These are phyloP conservation scores for Podaxis sp. DNA, from an alignment of 768 basidiomycete species.

Conservation along the genomic window DNA sequence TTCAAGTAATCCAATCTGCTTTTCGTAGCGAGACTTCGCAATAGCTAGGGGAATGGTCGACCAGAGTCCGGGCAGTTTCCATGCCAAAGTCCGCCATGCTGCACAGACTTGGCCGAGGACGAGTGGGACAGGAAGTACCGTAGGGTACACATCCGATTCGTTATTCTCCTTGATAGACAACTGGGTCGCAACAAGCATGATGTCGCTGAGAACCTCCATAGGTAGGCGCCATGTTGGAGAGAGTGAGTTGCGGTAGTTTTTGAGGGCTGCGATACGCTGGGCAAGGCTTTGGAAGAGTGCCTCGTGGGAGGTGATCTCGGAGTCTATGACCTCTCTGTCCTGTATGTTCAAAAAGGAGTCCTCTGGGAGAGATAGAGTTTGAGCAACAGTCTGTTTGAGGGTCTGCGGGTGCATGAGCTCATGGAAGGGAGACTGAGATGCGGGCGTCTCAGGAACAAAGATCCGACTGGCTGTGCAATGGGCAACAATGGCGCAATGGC, in stretches of 20 bases:
- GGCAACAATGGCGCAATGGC: no score
- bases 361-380: background rate
- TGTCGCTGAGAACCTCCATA: slow-evolving; percentile 12
- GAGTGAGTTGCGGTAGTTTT: slow-evolving; percentile 11
- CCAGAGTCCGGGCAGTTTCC: slow-evolving; percentile 8
- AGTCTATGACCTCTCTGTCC: background rate
- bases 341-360: background rate
- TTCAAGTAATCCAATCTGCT: slow-evolving; percentile 5
- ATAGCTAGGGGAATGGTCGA: slow-evolving; percentile 12
- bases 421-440: background rate
- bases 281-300: background rate
- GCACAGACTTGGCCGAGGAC: slow-evolving; percentile 12
- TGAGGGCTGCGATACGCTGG: slow-evolving; percentile 9
- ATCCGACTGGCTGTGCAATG: no score
- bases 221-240: slow-evolving; percentile 10
- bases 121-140: slow-evolving; percentile 6
- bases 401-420: background rate
- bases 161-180: slow-evolving; percentile 13
- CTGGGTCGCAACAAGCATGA: slow-evolving; percentile 6
- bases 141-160: slow-evolving; percentile 10
- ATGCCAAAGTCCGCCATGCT: slow-evolving; percentile 9
- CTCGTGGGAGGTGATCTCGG: slow-evolving; percentile 1
- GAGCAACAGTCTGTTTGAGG: background rate
- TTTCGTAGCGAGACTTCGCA: background rate
- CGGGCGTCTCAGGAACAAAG: background rate